Evolutionary conservation across 371 early-diverging fungal species (phyloP).

Genomic region (Syncephalastrum racemosum): DNA sequence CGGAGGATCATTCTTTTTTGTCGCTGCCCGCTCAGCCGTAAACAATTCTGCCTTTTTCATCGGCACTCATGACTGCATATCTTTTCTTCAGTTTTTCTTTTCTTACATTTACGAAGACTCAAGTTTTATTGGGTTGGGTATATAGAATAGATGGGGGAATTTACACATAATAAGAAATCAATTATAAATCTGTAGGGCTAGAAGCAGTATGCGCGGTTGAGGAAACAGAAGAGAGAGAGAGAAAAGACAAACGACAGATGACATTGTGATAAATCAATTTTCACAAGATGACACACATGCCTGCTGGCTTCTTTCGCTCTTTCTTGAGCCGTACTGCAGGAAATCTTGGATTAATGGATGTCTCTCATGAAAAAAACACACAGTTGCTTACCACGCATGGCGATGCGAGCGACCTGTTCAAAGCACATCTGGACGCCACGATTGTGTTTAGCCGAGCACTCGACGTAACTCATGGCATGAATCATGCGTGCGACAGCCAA

Average conservation of each 20-base stretch:
- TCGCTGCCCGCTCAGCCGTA: neutral
- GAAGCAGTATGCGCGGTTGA: neutral
- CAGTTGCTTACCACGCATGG: constrained; percentile 31
- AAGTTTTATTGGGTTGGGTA: neutral
- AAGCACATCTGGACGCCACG: constrained; percentile 53
- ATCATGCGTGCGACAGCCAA: constrained; percentile 26
- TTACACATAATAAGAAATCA: neutral
- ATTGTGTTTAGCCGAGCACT: constrained; percentile 57
- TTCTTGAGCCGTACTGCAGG: too few species aligned
- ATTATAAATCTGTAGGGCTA: neutral
- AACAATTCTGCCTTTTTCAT: neutral
- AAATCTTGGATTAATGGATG: too few species aligned
- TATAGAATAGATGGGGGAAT: neutral
- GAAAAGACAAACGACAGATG: neutral
- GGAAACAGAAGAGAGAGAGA: neutral
- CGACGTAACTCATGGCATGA: constrained; percentile 49
- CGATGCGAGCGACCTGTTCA: constrained; percentile 49
- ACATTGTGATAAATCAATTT: neutral
- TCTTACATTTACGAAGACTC: neutral
- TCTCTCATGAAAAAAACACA: too few species aligned
- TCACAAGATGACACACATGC: neutral
- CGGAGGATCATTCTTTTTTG: neutral
- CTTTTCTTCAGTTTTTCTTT: neutral
- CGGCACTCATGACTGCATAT: neutral
- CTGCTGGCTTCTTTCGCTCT: too few species aligned